Conservation (phyloP, 2,329 filamentous ascomycete species). For the Pseudogymnoascus sp. region DNA sequence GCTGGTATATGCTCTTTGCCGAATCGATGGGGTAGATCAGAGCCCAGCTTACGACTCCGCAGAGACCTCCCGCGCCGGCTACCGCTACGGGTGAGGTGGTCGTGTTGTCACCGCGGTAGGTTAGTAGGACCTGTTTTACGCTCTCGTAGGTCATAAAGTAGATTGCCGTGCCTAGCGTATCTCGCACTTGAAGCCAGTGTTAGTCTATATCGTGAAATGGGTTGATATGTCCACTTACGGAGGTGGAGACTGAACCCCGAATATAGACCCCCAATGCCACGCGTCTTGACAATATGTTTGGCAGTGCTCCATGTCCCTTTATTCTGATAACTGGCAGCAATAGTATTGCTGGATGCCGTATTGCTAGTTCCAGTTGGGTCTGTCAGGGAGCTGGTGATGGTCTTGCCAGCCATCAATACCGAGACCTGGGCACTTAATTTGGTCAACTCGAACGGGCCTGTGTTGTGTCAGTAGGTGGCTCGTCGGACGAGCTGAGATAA, state of each 20-base stretch:
- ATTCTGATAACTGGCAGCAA: conserved; percentile 64
- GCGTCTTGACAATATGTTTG: conserved; percentile 65
- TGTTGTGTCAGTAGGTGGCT: background rate
- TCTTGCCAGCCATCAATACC: conserved; percentile 59
- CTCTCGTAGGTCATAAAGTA: conserved; percentile 90
- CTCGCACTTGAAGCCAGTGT: conserved; percentile 49
- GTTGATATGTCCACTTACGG: conserved; percentile 41
- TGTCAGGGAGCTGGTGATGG: conserved; percentile 31
- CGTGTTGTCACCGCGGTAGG: conserved; percentile 59
- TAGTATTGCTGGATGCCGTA: conserved; percentile 19
- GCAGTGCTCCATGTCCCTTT: conserved; percentile 71
- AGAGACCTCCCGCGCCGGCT: conserved; percentile 68
- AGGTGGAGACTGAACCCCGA: conserved; percentile 73
- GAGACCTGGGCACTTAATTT: conserved; percentile 83
- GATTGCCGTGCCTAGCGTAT: conserved; percentile 74
- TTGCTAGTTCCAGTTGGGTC: conserved; percentile 19
- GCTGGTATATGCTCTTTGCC: conserved; percentile 78
- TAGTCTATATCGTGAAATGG: conserved; percentile 8
- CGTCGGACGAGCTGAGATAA: conserved; percentile 10
- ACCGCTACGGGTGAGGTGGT: conserved; percentile 75
- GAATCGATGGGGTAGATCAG: conserved; percentile 61
- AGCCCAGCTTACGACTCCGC: conserved; percentile 77
- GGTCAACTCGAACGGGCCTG: conserved; percentile 78
- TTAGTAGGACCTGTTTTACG: conserved; percentile 71
- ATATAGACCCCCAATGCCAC: conserved; percentile 66